Evolutionary conservation across 495 filamentous ascomycete species (phyloP), one percentile per base, ranked within the genome.

Genomic region (Aspergillus steynii): DNA sequence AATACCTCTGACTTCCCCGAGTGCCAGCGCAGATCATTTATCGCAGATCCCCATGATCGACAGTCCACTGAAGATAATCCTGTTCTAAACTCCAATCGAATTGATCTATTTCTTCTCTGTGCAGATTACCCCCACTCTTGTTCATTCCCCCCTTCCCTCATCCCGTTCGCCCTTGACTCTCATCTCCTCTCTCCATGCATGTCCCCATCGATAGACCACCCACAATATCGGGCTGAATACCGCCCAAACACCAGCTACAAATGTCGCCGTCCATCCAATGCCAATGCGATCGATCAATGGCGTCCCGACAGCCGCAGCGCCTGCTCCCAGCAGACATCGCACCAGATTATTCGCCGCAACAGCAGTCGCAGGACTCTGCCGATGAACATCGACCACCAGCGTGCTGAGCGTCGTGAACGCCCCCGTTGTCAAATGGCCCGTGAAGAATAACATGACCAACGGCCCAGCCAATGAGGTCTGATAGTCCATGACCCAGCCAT

Each of bases 261-360:
- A 62, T 0, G 81, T 81, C 1, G 60, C 72, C 0, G 76, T 77
- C 80, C 80, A 82, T 5, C 81, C 83, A 52, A 77, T 73, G 0
- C 80, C 80, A 28, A 83, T 76, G 1, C 65, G 60, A 45, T 79
- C 63, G 31, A 80, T 77, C 37, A 83, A 58, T 2, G 79, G 80
- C 1, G 65, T 56, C 0, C 75, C 74, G 20, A 76, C 55, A 5
- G 77, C 82, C 8, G 74, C 71, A 0, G 71, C 73, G 2, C 68
- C 81, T 0, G 82, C 79, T 4, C 75, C 77, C 27, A 83, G 51
- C 53, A 81, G 61, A 55, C 80, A 83, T 0, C 81, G 70, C 29
- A 71, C 69, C 0, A 83, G 61, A 60, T 85, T 85, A 51, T 72
- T 80, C 15, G 80, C 79, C 25, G 83, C 82, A 0, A 71, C 68